Base-by-base conservation (phyloP, 2,329 filamentous ascomycete genomes). In the Colletotrichum chrysophilum region DNA sequence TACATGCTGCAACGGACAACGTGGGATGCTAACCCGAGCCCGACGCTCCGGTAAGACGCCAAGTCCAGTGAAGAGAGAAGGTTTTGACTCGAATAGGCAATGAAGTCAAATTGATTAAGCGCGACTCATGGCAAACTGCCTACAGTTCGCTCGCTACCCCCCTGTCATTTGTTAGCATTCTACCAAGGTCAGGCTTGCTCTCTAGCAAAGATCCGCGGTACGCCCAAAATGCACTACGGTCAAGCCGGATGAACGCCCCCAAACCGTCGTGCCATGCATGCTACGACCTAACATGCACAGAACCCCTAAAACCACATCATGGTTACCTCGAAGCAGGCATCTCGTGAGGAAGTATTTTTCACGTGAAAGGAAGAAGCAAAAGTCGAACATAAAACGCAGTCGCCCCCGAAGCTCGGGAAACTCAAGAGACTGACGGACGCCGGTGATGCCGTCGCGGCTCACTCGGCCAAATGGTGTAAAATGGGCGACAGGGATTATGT, bases 21-120 rank as follows among this genome's bases (percentile, higher is more conserved):
- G 28, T 60, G 28, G 34, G 13, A 48, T 38, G 60, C 26, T 18
- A 32, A 21, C n/a, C 9, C 9, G 14, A 43, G 55, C 43, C 69
- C 62, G 56, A n/a, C 32, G 16, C 6, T 55, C 62, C 64, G 38
- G 62, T 43, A 55, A n/a, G 12, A 7, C 56, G 64, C 64, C 69
- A 75, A 64, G 55, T 16, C 26, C 69, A 56, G 56, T 18, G 8
- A 58, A 4, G 14, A 28, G 26, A 32, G n/a, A 64, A 56, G 62
- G 32, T 70, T 67, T 34, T 62, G 56, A 32, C 38, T 73, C 32
- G 13, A 64, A 68, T 8, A 64, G 69, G 69, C 13, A 62, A 73
- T 73, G 69, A 75, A 75, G 62, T 73, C 26, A 67, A 75, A 73
- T 75, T 72, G 26, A 75, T 75, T 67, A 73, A 64, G 18, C 68